These are phyloP conservation scores for Albophoma yamanashiensis DNA, from an alignment of 2,329 filamentous ascomycete species.

Conservation along the genomic window DNA sequence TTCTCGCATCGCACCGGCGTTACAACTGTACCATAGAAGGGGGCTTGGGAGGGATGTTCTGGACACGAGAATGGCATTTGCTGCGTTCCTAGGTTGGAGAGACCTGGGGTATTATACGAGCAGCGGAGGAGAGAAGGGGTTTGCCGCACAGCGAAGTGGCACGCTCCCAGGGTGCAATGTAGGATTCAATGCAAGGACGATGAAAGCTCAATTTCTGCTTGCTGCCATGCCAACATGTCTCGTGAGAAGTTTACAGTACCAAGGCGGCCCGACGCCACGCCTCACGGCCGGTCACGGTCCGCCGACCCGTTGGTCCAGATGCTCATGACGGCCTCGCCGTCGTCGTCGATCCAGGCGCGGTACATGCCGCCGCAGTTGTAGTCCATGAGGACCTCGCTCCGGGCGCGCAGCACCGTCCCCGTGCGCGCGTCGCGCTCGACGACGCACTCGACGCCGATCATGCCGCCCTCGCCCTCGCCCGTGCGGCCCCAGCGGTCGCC, in stretches of 20 bases:
- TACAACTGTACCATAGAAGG: slow-evolving; percentile 19
- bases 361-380: slow-evolving; percentile 88
- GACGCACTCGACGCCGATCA: slow-evolving; percentile 67
- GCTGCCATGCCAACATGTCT: neutral
- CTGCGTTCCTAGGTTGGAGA: neutral
- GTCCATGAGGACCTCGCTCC: slow-evolving; percentile 55
- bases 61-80: neutral
- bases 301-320: slow-evolving; percentile 20
- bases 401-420: slow-evolving; percentile 28
- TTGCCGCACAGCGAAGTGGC: neutral
- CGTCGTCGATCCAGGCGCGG: slow-evolving; percentile 60
- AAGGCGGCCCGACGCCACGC: neutral
- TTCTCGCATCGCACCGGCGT: slow-evolving; percentile 22
- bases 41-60: neutral
- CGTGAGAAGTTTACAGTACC: neutral
- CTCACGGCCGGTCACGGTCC: slow-evolving; percentile 6
- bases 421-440: slow-evolving; percentile 30
- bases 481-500: slow-evolving; percentile 61
- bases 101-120: neutral
- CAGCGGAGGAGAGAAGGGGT: neutral
- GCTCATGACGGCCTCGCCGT: slow-evolving; percentile 45
- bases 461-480: slow-evolving; percentile 73
- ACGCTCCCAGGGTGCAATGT: neutral
- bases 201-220: neutral
- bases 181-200: neutral